Evolutionary conservation across 352 stramenopile genomes (phyloP).

Genomic region (Phytophthora syringae): DNA sequence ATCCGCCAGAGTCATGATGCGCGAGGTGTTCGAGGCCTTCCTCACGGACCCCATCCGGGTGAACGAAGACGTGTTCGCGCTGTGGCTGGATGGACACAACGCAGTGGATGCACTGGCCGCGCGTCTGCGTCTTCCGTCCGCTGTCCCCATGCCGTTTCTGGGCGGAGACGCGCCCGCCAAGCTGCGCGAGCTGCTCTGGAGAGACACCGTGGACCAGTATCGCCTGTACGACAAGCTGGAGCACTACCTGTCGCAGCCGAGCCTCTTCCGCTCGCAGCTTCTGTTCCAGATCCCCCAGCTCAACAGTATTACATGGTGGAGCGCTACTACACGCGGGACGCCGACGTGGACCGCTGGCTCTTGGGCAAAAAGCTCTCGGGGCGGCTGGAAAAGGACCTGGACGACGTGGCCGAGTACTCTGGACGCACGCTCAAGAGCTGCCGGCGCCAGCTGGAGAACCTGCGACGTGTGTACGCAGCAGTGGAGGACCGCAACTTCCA

Average conservation of each 20-base stretch:
- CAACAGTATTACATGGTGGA: slow-evolving; percentile 87
- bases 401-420: slow-evolving; percentile 80
- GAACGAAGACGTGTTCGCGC: slow-evolving; percentile 78
- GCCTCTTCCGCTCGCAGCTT: slow-evolving; percentile 78
- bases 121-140: slow-evolving; percentile 52
- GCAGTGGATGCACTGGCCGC: slow-evolving; percentile 56
- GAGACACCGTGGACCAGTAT: slow-evolving; percentile 87
- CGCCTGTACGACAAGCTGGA: slow-evolving; percentile 86
- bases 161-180: slow-evolving; percentile 53
- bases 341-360: slow-evolving; percentile 72
- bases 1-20: too few relatives aligned
- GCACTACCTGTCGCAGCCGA: slow-evolving; percentile 83
- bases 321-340: slow-evolving; percentile 81
- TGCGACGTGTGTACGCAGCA: slow-evolving; percentile 72
- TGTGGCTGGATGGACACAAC: slow-evolving; percentile 83
- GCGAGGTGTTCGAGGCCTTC: slow-evolving; percentile 85
- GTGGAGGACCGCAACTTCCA: slow-evolving; percentile 87
- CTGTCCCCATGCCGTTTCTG: slow-evolving; percentile 47
- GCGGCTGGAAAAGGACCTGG: slow-evolving; percentile 86
- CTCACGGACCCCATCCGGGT: slow-evolving; percentile 82
- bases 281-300: slow-evolving; percentile 82
- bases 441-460: slow-evolving; percentile 79
- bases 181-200: slow-evolving; percentile 76
- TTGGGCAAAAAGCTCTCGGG: slow-evolving; percentile 83
- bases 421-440: slow-evolving; percentile 80